Base-by-base conservation (phyloP, 257 asterid species). In the Prunella vulgaris region DNA sequence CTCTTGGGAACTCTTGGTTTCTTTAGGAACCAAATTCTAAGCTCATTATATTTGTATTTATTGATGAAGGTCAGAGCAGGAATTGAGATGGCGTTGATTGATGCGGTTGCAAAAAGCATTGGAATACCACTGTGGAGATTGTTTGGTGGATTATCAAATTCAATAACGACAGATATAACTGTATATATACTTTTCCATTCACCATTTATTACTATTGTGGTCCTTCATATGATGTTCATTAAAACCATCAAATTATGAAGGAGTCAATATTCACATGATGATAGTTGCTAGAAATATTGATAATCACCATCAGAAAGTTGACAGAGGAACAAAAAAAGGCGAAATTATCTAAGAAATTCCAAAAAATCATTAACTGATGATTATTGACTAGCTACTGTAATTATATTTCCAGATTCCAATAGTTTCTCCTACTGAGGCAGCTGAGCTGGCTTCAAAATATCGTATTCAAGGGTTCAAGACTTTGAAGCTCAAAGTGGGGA, bases 41-140 rank as follows among this genome's bases (percentile, higher is more conserved):
- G 72, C 73, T 78, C 51, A 84, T 73, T 63, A 21, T 22, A 63
- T 27, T 49, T 81, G 53, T 71, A 30, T 81, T 73, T 68, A 59
- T 56, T 66, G 75, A 62, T 87, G 88, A 83, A 91, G 97, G 97
- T 87, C 75, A 84, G 97, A 79, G 97, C 96, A 66, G 96, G 97
- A 71, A 82, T 91, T 32, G 96, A 91, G 87, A 91, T 91, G 97
- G 97, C 97, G 67, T 71, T 91, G 80, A 91, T 89, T 69, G 96
- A 91, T 81, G 97, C 97, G 71, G 93, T 81, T 51, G 91, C 97
- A 7, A 77, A 86, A 83, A 89, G 96, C 81, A 82, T 82, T 21
- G 91, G 95, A 60, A 73, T 84, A 71, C 97, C 97, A 69, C 72
- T 91, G 28, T 91, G 97, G 97, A 87, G 93, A 83, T 82, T 91